Conservation (phyloP, 345 rosid species). For the Luvunga scandens region DNA sequence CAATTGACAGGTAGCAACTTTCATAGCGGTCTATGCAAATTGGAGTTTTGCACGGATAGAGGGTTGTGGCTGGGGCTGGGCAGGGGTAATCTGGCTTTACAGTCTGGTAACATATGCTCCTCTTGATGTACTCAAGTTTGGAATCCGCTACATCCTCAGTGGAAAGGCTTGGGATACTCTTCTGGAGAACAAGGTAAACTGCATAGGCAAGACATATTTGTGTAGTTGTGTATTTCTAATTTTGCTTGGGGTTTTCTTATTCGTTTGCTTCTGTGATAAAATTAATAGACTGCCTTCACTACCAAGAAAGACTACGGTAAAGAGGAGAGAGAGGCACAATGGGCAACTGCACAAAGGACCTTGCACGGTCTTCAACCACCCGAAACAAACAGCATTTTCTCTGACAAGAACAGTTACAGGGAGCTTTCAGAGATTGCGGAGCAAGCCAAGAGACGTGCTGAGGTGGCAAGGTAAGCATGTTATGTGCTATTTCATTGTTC, state of each 20-base stretch:
- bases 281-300: constrained; percentile 74
- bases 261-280: background rate
- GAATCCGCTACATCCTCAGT: constrained; percentile 60
- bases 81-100: constrained; percentile 91
- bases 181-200: constrained; percentile 70
- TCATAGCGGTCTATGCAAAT: constrained; percentile 78
- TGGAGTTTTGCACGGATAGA: constrained; percentile 68
- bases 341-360: constrained; percentile 94
- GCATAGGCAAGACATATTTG: background rate
- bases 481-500: background rate
- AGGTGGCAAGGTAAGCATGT: constrained; percentile 77
- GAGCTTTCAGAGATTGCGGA: constrained; percentile 97
- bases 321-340: constrained; percentile 92
- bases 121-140: constrained; percentile 73
- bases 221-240: background rate
- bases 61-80: constrained; percentile 96
- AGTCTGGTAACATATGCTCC: constrained; percentile 71
- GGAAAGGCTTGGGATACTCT: constrained; percentile 88
- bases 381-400: constrained; percentile 41
- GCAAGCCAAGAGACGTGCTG: constrained; percentile 96
- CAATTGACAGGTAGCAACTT: constrained; percentile 60
- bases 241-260: background rate
- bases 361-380: constrained; percentile 92
- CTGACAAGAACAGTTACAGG: constrained; percentile 64
- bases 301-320: constrained; percentile 88